Conservation (phyloP, 2,329 filamentous ascomycete species). For the Neonectria coccinea region DNA sequence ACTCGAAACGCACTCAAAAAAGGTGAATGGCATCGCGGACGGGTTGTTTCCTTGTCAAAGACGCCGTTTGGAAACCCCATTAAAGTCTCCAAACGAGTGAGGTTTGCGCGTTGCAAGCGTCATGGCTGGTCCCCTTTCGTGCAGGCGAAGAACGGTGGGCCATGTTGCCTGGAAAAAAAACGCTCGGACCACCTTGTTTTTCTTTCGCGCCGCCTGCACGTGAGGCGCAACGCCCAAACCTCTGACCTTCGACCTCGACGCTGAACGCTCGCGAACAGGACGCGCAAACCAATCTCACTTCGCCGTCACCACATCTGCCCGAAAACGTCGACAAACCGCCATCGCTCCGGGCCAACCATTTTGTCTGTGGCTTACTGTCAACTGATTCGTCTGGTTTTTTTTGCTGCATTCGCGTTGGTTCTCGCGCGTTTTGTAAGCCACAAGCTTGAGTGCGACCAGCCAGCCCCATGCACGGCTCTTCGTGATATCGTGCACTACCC, state of each 20-base stretch:
- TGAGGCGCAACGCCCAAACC: constrained; percentile 39
- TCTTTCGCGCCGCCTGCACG: constrained; percentile 41
- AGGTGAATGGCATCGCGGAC: constrained; percentile 16
- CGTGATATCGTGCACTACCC: constrained; percentile 42
- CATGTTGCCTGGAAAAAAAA: constrained; percentile 38
- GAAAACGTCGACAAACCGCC: constrained; percentile 21
- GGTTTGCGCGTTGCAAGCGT: constrained; percentile 33
- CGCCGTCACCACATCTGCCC: constrained; percentile 28
- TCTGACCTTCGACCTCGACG: constrained; percentile 29
- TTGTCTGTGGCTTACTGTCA: constrained; percentile 1
- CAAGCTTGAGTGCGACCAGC: constrained; percentile 40
- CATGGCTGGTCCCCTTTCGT: constrained; percentile 24
- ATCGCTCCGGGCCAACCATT: constrained; percentile 13
- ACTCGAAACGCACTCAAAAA: constrained; percentile 11
- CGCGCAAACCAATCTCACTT: constrained; percentile 40
- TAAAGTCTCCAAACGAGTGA: constrained; percentile 29
- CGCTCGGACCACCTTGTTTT: constrained; percentile 41
- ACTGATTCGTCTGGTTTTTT: constrained; percentile 14
- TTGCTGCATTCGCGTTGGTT: constrained; percentile 35
- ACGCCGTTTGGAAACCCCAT: constrained; percentile 28
- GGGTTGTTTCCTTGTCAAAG: constrained; percentile 10
- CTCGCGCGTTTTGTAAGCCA: constrained; percentile 42
- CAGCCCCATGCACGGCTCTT: constrained; percentile 43
- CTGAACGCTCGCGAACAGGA: constrained; percentile 35
- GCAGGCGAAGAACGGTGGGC: constrained; percentile 30